Percentiles rank a stretch among this genome's conserved stretches.
These are phyloP conservation scores for Paralagenidium karlingii DNA, from an alignment of 352 stramenopile species.

Conservation along the genomic window DNA sequence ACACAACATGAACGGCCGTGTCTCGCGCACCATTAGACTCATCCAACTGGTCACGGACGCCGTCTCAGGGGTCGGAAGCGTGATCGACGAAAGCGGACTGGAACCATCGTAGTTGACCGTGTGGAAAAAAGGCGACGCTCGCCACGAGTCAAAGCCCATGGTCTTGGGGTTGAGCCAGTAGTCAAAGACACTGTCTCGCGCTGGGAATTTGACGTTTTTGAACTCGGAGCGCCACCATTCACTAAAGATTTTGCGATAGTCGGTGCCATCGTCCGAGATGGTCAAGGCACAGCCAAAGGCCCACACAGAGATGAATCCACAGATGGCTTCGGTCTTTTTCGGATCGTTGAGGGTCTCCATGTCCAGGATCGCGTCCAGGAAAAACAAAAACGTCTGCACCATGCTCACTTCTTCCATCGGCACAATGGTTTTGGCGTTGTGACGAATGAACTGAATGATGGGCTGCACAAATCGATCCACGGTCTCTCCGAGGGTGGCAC, in stretches of 20 bases:
- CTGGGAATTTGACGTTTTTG: conserved; percentile 91
- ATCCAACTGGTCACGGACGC: conserved; percentile 91
- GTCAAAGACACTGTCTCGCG: conserved; percentile 91
- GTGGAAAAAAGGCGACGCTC: conserved; percentile 87
- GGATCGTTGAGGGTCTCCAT: conserved; percentile 37
- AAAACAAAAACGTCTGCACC: conserved; percentile 88
- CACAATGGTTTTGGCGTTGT: conserved; percentile 82
- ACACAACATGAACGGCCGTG: conserved; percentile 90
- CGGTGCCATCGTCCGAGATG: conserved; percentile 85
- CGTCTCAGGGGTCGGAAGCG: conserved; percentile 89
- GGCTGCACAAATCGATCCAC: conserved; percentile 84
- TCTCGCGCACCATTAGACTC: conserved; percentile 84
- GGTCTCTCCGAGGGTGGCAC: conserved; percentile 28
- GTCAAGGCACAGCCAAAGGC: conserved; percentile 83
- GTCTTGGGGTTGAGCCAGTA: conserved; percentile 91
- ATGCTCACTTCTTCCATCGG: conserved; percentile 85
- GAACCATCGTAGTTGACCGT: conserved; percentile 62
- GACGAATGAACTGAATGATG: conserved; percentile 76
- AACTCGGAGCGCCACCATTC: conserved; percentile 91
- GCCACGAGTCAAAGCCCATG: conserved; percentile 88
- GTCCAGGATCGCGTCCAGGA: conserved; percentile 80
- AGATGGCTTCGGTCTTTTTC: conserved; percentile 71
- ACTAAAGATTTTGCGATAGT: conserved; percentile 90
- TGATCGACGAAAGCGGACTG: conserved; percentile 73
- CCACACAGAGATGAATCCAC: conserved; percentile 90